Percentiles rank a stretch among this genome's conserved stretches.
Evolutionary conservation across 495 filamentous ascomycete species (phyloP).

Genomic region (Hypoxylon intermedium): DNA sequence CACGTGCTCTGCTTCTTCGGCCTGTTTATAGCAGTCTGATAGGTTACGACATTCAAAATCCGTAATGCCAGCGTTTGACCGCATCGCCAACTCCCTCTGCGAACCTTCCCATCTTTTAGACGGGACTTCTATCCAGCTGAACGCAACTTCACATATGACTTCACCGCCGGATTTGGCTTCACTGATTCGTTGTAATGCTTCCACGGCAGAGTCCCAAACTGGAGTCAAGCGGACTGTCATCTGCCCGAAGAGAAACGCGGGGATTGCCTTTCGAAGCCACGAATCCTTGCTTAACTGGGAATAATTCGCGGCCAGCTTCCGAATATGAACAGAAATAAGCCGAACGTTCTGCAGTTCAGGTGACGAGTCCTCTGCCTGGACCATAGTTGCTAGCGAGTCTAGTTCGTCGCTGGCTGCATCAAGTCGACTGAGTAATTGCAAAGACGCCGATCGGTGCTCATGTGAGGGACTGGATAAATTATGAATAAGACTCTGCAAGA

Average conservation of each 20-base stretch:
- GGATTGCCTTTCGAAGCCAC: constrained; percentile 75
- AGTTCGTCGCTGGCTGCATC: constrained; percentile 45
- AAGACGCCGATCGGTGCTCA: constrained; percentile 69
- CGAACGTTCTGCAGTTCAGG: constrained; percentile 76
- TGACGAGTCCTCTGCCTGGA: constrained; percentile 79
- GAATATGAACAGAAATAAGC: constrained; percentile 79
- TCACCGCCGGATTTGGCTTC: constrained; percentile 74
- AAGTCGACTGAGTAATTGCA: constrained; percentile 69
- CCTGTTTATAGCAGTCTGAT: constrained; percentile 58
- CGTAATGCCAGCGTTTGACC: constrained; percentile 48
- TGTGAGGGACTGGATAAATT: constrained; percentile 78
- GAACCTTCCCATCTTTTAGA: constrained; percentile 56
- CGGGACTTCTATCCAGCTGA: constrained; percentile 76
- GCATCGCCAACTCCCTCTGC: constrained; percentile 11
- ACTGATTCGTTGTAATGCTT: constrained; percentile 75
- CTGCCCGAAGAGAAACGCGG: constrained; percentile 86
- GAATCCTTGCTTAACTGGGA: constrained; percentile 59
- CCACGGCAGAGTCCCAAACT: constrained; percentile 82
- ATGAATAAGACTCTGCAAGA: constrained; percentile 67
- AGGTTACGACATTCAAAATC: constrained; percentile 87
- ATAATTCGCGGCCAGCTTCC: constrained; percentile 72
- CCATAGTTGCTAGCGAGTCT: constrained; percentile 60
- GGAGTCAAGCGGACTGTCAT: constrained; percentile 82
- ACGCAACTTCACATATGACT: constrained; percentile 72
- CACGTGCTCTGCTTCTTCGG: constrained; percentile 49